Evolutionary conservation across 169 alveolate species (phyloP).

Genomic region (Theileria sp.): DNA sequence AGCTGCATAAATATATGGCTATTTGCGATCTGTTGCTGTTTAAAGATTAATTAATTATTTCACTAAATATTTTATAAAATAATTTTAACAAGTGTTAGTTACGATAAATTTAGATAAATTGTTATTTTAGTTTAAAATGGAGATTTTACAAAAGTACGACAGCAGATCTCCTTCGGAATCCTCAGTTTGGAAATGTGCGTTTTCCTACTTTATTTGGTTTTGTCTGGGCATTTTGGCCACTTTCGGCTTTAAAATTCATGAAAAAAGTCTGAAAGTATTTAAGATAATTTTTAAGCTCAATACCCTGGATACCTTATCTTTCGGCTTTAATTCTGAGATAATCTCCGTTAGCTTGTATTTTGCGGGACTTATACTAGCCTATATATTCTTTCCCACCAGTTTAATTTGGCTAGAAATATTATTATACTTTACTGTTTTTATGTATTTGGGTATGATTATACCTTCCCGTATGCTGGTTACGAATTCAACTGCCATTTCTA

Average conservation of each 20-base stretch:
- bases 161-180: too few relatives aligned
- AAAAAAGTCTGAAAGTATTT: not conserved
- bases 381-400: not conserved
- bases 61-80: too few relatives aligned
- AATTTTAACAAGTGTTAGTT: too few relatives aligned
- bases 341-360: too few relatives aligned
- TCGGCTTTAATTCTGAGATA: not conserved
- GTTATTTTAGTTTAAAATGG: too few relatives aligned
- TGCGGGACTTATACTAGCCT: not conserved
- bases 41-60: too few relatives aligned
- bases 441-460: not conserved
- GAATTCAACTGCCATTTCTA: not conserved
- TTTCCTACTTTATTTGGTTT: not conserved
- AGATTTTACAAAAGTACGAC: too few relatives aligned
- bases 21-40: too few relatives aligned
- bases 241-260: not conserved
- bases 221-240: not conserved
- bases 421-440: not conserved
- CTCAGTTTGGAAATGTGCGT: too few relatives aligned
- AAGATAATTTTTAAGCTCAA: too few relatives aligned
- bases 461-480: not conserved
- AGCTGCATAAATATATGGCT: too few relatives aligned
- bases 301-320: not conserved
- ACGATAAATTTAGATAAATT: too few relatives aligned
- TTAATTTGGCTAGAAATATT: not conserved